These are phyloP conservation scores for Batkoa obscura DNA, from an alignment of 371 early-diverging fungal species.

Conservation along the genomic window DNA sequence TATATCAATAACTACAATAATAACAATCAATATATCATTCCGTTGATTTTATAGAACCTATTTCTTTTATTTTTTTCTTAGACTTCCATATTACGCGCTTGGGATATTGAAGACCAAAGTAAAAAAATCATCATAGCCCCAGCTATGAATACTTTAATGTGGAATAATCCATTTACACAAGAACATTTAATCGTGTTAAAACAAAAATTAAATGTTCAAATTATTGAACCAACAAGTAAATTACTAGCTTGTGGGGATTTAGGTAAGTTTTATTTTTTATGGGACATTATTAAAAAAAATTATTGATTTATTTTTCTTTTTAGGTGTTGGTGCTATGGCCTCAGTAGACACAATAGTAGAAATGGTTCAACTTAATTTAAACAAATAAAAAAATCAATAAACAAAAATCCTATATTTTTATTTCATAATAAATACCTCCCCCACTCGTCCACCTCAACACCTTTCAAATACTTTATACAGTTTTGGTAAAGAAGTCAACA, in stretches of 20 bases:
- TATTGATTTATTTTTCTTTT: neutral
- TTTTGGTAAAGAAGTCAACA: constrained; percentile 66
- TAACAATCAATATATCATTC: neutral
- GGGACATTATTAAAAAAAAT: neutral
- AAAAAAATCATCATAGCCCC: constrained; percentile 50
- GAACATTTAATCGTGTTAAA: constrained; percentile 37
- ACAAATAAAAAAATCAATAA: too few relatives aligned
- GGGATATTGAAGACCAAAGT: constrained; percentile 45
- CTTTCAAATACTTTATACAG: constrained; percentile 85
- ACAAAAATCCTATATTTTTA: too few relatives aligned
- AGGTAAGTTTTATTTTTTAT: constrained; percentile 21
- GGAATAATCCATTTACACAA: constrained; percentile 76
- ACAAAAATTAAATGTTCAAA: constrained; percentile 25
- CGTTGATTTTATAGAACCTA: neutral
- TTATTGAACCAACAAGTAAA: constrained; percentile 70
- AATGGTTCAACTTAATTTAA: neutral
- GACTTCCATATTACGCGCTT: constrained; percentile 85
- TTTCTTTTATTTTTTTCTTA: constrained; percentile 9
- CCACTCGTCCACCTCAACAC: constrained; percentile 22
- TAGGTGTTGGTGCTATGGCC: constrained; percentile 37
- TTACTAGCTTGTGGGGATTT: constrained; percentile 80
- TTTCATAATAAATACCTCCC: too few relatives aligned
- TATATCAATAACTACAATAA: neutral
- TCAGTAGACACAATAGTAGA: constrained; percentile 21
- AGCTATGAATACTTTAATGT: constrained; percentile 97